Base-by-base conservation (phyloP, 148 eudicot species). In the Mesembryanthemum crystallinum region DNA sequence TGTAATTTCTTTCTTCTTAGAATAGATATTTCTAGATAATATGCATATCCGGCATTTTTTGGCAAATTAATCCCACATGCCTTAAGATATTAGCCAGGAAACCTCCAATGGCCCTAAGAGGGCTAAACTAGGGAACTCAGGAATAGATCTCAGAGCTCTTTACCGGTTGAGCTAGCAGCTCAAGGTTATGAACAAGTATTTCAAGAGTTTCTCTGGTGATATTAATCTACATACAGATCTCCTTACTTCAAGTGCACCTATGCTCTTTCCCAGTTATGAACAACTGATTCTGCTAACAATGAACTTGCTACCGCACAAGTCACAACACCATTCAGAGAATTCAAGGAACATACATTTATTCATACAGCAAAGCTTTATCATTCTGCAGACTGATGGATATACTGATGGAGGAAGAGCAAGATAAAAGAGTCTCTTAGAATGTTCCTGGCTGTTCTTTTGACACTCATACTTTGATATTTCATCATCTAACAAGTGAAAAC, bases 331-430 rank as follows among this genome's bases (percentile, higher is more conserved):
- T 64, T 33, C 35, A 67, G 15, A 74, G 66, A 60, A 73, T 24
- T 66, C 4, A 54, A 51, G 52, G 39, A 60, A 71, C 96, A 73
- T 91, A 95, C 97, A 85, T 83, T 88, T 88, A 78, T 80, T 88
- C 91, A 83, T 88, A 79, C 92, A 88, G 78, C 83, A 74, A 47
- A 33, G 82, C 79, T 73, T 87, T 78, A 95, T 92, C 99, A 92
- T 92, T 81, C 81, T 90, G 94, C 94, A 88, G 80, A 95, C 99
- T 29, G 93, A 78, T 75, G 99, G 99, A 87, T 95, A 95, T 57
- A 95, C 97, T 61, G 99, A 92, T 39, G 99, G 99, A 75, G 99
- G 99, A 81, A 95, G 98, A 15, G 99, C 99, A 77, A 95, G 85
- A 80, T 95, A 95, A 78, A 95, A 95, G 57, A 95, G 94, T 82